Base-by-base conservation (phyloP, 176 grass and related monocot species). In the Zea luxurians region DNA sequence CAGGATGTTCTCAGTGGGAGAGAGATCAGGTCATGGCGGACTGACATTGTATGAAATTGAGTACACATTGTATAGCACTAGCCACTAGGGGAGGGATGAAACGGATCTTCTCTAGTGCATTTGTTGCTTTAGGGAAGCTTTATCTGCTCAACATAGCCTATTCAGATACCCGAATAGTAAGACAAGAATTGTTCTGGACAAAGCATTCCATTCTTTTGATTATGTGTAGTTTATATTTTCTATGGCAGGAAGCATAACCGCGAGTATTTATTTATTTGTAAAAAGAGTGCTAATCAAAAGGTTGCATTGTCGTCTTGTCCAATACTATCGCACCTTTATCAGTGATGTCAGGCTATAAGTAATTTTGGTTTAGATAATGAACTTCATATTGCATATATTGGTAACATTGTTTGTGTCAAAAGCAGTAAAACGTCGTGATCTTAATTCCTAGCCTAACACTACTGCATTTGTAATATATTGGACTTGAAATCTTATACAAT, bases 111-210 rank as follows among this genome's bases (percentile, higher is more conserved):
- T 83, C 83, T 11, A 85, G 87, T 68, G 92, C 89, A 5, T 98
- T 98, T 81, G 96, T 98, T 70, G 71, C 85, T 69, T 86, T 87
- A 65, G 90, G 34, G 55, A 94, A 98, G 85, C 89, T 98, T 8
- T 92, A 98, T 81, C 78, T 98, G 66, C 78, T 98, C 36, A 98
- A 40, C 38, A 40, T 40, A 40, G 38, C 38, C 38, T 40, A 40
- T 40, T 40, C 1, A 40, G 38, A 40, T 45, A 80, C 63, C 62
- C 78, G 75, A 59, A 89, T 49, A 70, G 16, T 60, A 17, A 92
- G 64, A 98, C 85, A 21, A 92, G 87, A 90, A 65, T 47, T 80
- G 17, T 90, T 65, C 65, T 98, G 42, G 96, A 98, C 85, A 68
- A 88, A 83, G 27, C 27, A 27, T 27, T 27, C 1, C 27, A 27